phyloP scores from a whole-genome alignment of 2,329 filamentous ascomycete genomes.

The Ceratocystis diversiconidia region DNA sequence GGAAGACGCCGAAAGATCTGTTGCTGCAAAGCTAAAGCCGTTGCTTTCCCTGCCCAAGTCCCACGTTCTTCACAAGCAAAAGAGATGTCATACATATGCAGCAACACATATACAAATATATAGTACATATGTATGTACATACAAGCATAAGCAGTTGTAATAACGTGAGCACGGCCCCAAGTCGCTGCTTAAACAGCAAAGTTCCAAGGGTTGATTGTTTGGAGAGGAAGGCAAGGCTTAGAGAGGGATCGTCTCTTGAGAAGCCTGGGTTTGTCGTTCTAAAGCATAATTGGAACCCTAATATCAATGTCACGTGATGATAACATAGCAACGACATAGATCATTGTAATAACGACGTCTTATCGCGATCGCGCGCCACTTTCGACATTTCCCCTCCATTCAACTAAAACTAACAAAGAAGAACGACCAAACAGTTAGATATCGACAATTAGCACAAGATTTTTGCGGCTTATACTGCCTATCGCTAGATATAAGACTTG shows the following conservation, averaged over 20 bases:
- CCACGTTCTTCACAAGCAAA: background rate
- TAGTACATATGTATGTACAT: background rate
- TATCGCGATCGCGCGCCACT: background rate
- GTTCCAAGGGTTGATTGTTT: background rate
- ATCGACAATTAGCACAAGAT: background rate
- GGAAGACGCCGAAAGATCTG: background rate
- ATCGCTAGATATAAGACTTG: background rate
- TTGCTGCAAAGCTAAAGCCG: background rate
- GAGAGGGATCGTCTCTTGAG: background rate
- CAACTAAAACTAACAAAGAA: background rate
- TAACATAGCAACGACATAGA: background rate
- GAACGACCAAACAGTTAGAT: background rate
- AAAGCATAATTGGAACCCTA: background rate
- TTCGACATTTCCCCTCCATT: background rate
- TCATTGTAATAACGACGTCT: background rate
- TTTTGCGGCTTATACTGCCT: background rate
- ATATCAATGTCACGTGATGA: background rate
- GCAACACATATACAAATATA: background rate
- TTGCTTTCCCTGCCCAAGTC: constrained; percentile 3
- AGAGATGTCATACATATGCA: background rate
- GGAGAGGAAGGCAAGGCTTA: background rate
- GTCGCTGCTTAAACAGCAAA: background rate
- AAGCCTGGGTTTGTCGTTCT: background rate
- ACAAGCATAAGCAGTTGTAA: background rate
- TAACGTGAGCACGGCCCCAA: background rate